These are phyloP conservation scores for Selenicereus undatus DNA, from an alignment of 148 eudicot species.

Conservation along the genomic window DNA sequence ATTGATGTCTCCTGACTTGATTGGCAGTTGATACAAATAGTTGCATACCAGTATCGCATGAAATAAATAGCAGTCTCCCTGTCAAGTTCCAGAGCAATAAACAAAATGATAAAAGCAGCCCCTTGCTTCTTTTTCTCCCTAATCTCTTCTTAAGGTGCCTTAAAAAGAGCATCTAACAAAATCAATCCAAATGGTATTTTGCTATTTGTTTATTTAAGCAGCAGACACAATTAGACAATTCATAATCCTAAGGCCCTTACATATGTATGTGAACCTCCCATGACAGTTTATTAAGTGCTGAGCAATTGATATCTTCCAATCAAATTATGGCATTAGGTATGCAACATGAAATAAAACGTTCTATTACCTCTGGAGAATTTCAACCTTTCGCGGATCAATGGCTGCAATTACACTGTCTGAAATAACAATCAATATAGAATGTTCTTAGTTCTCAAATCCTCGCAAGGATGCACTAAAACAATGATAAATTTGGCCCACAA, in stretches of 20 bases:
- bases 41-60: too few relatives aligned
- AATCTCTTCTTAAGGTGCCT: too few relatives aligned
- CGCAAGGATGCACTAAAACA: neutral
- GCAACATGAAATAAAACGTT: conserved; percentile 1
- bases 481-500: neutral
- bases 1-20: too few relatives aligned
- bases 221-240: too few relatives aligned
- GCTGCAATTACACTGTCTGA: conserved; percentile 89
- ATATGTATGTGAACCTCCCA: neutral
- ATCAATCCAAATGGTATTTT: too few relatives aligned
- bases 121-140: too few relatives aligned
- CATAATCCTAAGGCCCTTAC: neutral
- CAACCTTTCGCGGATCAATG: conserved; percentile 80
- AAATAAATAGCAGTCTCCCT: too few relatives aligned
- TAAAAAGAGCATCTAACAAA: too few relatives aligned
- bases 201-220: too few relatives aligned
- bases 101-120: too few relatives aligned
- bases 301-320: neutral
- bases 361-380: conserved; percentile 82
- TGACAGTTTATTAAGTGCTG: neutral
- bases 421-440: conserved; percentile 16
- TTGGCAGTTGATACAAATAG: too few relatives aligned
- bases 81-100: too few relatives aligned
- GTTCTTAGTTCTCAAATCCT: neutral
- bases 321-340: neutral